A percentile compares a stretch with the other conserved stretches of the same genome.
Evolutionary conservation across 2,329 filamentous ascomycete genomes (phyloP).

Genomic region (Mycocentrospora acerina): DNA sequence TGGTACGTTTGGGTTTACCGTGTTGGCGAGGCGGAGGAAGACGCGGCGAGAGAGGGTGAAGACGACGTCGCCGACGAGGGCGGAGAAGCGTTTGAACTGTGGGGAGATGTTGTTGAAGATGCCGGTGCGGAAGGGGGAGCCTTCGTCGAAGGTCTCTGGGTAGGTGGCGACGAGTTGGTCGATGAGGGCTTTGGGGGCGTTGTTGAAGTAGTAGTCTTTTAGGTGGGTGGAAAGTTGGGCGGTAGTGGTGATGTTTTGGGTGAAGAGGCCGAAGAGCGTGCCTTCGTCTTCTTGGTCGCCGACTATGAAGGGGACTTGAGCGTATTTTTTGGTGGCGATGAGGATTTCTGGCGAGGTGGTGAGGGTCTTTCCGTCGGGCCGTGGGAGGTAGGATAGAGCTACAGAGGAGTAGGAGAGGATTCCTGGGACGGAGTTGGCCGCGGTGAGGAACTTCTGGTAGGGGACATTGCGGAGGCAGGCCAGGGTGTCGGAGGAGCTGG

Average conservation of each 20-base stretch:
- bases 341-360: constrained; percentile 64
- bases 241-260: constrained; percentile 66
- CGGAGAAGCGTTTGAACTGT: constrained; percentile 74
- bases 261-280: constrained; percentile 71
- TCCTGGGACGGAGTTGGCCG: constrained; percentile 69
- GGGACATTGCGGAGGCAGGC: constrained; percentile 51
- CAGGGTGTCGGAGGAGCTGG: constrained; percentile 45
- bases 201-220: constrained; percentile 60
- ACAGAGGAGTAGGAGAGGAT: constrained; percentile 68
- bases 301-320: constrained; percentile 64
- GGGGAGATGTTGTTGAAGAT: constrained; percentile 72
- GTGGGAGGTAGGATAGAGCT: constrained; percentile 71
- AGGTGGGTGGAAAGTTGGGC: constrained; percentile 64
- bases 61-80: constrained; percentile 72
- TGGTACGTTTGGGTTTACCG: constrained; percentile 59
- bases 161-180: constrained; percentile 64
- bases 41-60: constrained; percentile 72
- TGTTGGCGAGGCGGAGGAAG: constrained; percentile 56
- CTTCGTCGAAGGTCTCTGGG: constrained; percentile 55
- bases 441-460: constrained; percentile 57
- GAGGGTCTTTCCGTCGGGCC: constrained; percentile 67
- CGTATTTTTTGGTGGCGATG: constrained; percentile 54
- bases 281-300: constrained; percentile 81
- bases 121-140: constrained; percentile 72
- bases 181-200: constrained; percentile 55